phyloP scores from a whole-genome alignment of 129 eudicot genomes.

The carrot (Daucus carota) region DH1_v3.0 NC_030383.2:2140501-2141000 shows the following conservation, averaged over 20 bases:
- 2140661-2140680: too few relatives aligned
- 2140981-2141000: constrained; percentile 2
- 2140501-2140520: neutral
- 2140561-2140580: neutral
- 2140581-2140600: neutral
- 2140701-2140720: too few relatives aligned
- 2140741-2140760: too few relatives aligned
- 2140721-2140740: too few relatives aligned
- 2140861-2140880: too few relatives aligned
- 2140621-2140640: neutral
- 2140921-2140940: neutral
- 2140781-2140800: neutral
- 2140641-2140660: too few relatives aligned
- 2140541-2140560: neutral
- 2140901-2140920: neutral
- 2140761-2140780: neutral
- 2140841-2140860: neutral
- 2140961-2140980: neutral
- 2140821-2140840: neutral
- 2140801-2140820: neutral
- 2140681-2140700: too few relatives aligned
- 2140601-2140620: neutral
- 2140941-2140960: neutral
- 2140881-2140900: too few relatives aligned
- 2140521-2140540: neutral